phyloP scores from a whole-genome alignment of 1,284 basidiomycete species.

The Irpex lacteus region DNA sequence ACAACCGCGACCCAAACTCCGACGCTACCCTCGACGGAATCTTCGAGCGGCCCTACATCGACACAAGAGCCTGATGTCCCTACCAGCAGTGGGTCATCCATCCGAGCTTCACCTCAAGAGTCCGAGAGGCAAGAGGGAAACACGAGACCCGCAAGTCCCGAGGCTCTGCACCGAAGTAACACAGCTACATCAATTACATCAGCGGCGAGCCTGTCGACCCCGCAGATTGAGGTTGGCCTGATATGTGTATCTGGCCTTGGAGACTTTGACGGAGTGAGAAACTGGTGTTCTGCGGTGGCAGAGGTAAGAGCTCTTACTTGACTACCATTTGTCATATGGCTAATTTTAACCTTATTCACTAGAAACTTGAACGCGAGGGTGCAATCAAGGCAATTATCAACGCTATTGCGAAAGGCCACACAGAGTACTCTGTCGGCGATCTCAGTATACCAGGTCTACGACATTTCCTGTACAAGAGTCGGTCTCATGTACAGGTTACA shows the following conservation, averaged over 20 bases:
- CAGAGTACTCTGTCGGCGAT: constrained; percentile 65
- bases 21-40: neutral
- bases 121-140: neutral
- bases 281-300: constrained; percentile 68
- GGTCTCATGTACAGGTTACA: constrained; percentile 86
- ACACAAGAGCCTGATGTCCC: neutral
- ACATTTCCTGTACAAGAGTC: constrained; percentile 94
- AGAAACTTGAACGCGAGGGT: constrained; percentile 65
- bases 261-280: constrained; percentile 67
- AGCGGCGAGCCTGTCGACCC: neutral
- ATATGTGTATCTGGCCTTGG: constrained; percentile 67
- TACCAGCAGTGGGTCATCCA: neutral
- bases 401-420: constrained; percentile 45
- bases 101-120: neutral
- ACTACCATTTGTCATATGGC: neutral
- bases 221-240: constrained; percentile 43
- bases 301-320: constrained; percentile 40
- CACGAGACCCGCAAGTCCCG: neutral
- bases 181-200: neutral
- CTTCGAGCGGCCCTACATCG: neutral
- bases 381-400: constrained; percentile 48
- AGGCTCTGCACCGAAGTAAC: neutral
- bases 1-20: neutral
- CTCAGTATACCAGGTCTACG: constrained; percentile 84
- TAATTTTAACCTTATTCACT: neutral